Conservation (phyloP, 371 early-diverging fungal species). For the Conidiobolus coronatus region DNA sequence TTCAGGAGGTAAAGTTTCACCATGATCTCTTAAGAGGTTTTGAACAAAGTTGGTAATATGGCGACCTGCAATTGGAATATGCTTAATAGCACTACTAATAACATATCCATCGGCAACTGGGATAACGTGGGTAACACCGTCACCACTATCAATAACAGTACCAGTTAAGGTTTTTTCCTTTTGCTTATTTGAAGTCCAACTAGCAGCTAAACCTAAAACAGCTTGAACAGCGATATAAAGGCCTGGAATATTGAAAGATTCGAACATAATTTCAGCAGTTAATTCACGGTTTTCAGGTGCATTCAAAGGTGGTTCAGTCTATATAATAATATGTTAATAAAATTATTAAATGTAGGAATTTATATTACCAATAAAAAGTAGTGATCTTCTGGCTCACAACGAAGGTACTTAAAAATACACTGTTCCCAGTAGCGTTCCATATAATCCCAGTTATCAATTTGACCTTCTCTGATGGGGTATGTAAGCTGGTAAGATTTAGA, state of each 20-base stretch:
- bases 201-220: conserved; percentile 71
- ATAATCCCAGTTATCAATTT: conserved; percentile 82
- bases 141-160: conserved; percentile 91
- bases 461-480: conserved; percentile 76
- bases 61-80: conserved; percentile 93
- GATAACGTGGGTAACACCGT: conserved; percentile 97
- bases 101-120: conserved; percentile 97
- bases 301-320: conserved; percentile 79
- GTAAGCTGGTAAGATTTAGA: conserved; percentile 59
- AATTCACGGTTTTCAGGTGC: conserved; percentile 83
- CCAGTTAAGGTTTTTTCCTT: conserved; percentile 75
- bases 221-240: conserved; percentile 87
- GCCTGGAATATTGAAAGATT: conserved; percentile 72
- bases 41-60: conserved; percentile 94
- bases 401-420: conserved; percentile 85
- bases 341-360: not conserved
- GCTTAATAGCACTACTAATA: conserved; percentile 88
- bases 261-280: conserved; percentile 84
- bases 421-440: conserved; percentile 93
- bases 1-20: conserved; percentile 81
- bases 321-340: conserved; percentile 7
- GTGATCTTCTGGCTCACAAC: conserved; percentile 96
- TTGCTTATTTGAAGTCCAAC: conserved; percentile 62
- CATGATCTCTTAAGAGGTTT: conserved; percentile 83
- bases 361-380: conserved; percentile 52